A percentile compares a stretch with the other conserved stretches of the same genome.
These are phyloP conservation scores for Aethionema arabicum DNA, from an alignment of 345 rosid species.

Conservation along the genomic window DNA sequence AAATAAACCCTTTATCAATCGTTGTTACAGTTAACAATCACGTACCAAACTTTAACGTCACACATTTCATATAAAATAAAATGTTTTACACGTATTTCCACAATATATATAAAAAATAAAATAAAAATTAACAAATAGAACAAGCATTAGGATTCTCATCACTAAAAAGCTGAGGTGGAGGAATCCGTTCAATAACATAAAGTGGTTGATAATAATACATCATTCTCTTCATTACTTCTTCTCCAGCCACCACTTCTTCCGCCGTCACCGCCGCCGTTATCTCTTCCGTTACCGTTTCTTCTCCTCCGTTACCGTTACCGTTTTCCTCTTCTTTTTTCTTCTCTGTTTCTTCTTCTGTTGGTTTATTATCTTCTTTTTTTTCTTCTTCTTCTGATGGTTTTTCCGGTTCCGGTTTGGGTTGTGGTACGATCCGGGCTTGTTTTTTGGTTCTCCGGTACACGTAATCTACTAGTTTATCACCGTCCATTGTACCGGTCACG, in stretches of 20 bases:
- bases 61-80: background rate
- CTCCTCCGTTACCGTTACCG: constrained; percentile 19
- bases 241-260: constrained; percentile 49
- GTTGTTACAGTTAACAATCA: constrained; percentile 3
- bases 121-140: constrained; percentile 51
- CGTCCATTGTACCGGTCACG: constrained; percentile 91
- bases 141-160: constrained; percentile 99
- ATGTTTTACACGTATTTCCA: background rate
- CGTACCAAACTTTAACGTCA: constrained; percentile 27
- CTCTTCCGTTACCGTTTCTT: constrained; percentile 20
- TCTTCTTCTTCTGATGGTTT: constrained; percentile 42
- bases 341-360: constrained; percentile 38
- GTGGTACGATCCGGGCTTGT: constrained; percentile 78
- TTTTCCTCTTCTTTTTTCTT: constrained; percentile 26
- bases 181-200: constrained; percentile 69
- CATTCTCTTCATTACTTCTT: constrained; percentile 65
- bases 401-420: constrained; percentile 58
- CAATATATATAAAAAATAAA: background rate
- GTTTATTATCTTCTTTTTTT: constrained; percentile 47
- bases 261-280: constrained; percentile 4
- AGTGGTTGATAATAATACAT: constrained; percentile 58
- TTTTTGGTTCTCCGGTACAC: constrained; percentile 78
- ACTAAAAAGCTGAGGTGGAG: constrained; percentile 90
- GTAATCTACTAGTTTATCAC: constrained; percentile 74
- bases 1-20: constrained; percentile 22